A percentile compares a stretch with the other conserved stretches of the same genome.
Conservation (phyloP, 129 eudicot species). For the Apium graveolens region DNA sequence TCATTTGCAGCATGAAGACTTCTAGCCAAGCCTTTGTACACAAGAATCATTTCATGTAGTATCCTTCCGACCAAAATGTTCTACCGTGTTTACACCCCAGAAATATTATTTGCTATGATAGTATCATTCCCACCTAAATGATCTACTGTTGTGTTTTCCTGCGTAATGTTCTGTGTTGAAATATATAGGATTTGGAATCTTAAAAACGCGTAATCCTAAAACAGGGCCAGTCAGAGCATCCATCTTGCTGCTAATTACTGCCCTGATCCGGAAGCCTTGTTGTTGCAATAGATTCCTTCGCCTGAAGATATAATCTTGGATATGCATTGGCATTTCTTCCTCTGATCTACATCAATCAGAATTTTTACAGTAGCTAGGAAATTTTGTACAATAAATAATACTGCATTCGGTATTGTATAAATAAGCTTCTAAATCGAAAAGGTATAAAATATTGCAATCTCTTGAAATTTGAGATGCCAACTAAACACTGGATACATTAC, state of each 20-base stretch:
- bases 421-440: background rate
- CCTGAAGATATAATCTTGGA: conserved; percentile 33
- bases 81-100: background rate
- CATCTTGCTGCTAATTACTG: conserved; percentile 58
- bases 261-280: conserved; percentile 35
- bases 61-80: background rate
- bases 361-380: background rate
- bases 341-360: conserved; percentile 30
- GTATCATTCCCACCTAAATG: background rate
- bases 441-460: background rate
- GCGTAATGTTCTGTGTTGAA: conserved; percentile 15
- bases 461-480: background rate
- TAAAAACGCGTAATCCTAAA: conserved; percentile 30
- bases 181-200: conserved; percentile 49
- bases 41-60: background rate
- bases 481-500: background rate
- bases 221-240: conserved; percentile 36
- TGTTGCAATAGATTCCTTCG: conserved; percentile 25
- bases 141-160: conserved; percentile 2
- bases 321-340: conserved; percentile 36
- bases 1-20: background rate
- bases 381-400: background rate
- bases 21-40: background rate
- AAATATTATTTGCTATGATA: background rate
- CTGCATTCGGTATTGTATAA: background rate